These are phyloP conservation scores for Dendrothele bispora DNA, from an alignment of 768 basidiomycete species.

Conservation along the genomic window DNA sequence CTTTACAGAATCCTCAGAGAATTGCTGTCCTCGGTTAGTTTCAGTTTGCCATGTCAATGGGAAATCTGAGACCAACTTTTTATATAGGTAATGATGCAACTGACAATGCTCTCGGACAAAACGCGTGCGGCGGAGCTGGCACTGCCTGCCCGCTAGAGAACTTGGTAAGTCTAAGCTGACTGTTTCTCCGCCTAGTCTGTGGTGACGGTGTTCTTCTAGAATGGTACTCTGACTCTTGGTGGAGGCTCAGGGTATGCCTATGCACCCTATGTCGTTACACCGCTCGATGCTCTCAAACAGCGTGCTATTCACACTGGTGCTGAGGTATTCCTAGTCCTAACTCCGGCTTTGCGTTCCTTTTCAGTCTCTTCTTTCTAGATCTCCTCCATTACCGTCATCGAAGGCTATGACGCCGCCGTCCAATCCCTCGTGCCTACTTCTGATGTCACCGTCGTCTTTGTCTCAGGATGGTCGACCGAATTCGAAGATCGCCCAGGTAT, in stretches of 20 bases:
- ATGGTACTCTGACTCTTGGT: conserved; percentile 7
- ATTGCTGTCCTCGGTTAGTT: background rate
- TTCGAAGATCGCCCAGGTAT: conserved; percentile 20
- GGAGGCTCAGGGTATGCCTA: background rate
- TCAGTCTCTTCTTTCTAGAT: background rate
- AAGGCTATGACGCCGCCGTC: background rate
- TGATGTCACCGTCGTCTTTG: background rate
- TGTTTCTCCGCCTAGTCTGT: background rate
- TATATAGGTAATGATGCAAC: conserved; percentile 37
- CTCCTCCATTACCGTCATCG: background rate
- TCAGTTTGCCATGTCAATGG: background rate
- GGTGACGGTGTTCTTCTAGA: conserved; percentile 10
- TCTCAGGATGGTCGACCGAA: background rate
- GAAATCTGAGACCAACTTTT: background rate
- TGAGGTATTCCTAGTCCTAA: background rate
- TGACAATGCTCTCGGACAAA: conserved; percentile 34
- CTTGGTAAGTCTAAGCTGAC: background rate
- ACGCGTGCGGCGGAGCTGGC: conserved; percentile 26
- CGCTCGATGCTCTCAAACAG: background rate
- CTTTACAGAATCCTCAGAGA: background rate
- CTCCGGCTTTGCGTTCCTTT: background rate
- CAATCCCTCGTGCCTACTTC: background rate
- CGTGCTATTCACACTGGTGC: background rate
- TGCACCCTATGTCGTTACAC: conserved; percentile 2
- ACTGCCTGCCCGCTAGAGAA: background rate